These are phyloP conservation scores for Discostella pseudostelligera DNA, from an alignment of 108 stramenopile species.

Conservation along the genomic window DNA sequence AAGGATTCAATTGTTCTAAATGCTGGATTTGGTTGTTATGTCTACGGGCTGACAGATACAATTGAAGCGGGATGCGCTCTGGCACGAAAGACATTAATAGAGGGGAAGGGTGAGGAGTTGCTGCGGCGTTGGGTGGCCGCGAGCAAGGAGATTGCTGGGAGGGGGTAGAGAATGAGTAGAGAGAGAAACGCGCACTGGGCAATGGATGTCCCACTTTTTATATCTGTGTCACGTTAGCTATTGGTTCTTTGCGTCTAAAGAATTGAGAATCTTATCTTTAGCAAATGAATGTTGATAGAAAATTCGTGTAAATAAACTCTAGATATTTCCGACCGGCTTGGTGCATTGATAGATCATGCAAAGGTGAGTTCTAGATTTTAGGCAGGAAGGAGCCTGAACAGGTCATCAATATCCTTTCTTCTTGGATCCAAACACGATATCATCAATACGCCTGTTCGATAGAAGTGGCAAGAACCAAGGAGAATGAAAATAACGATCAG, in stretches of 20 bases:
- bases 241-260: too few species aligned
- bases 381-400: background rate
- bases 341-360: background rate
- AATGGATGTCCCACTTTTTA: too few species aligned
- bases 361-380: background rate
- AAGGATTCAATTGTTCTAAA: constrained; percentile 96
- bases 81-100: constrained; percentile 71
- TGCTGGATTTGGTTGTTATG: constrained; percentile 96
- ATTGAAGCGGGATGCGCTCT: constrained; percentile 90
- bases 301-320: background rate
- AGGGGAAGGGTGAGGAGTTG: constrained; percentile 72
- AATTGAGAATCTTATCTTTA: too few species aligned
- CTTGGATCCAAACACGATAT: constrained; percentile 97
- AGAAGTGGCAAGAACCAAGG: constrained; percentile 8
- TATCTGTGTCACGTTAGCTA: too few species aligned
- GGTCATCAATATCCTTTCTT: constrained; percentile 50
- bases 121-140: constrained; percentile 73
- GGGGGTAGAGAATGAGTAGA: constrained; percentile 18
- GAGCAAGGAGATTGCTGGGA: constrained; percentile 69
- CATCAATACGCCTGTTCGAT: constrained; percentile 89
- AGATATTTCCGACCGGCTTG: background rate
- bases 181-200: too few species aligned
- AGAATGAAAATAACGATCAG: background rate
- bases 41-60: constrained; percentile 85
- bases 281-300: too few species aligned